Evolutionary conservation across 768 basidiomycete genomes (phyloP), one percentile per base, ranked within the genome.

Genomic region (Coprinellus micaceus): DNA sequence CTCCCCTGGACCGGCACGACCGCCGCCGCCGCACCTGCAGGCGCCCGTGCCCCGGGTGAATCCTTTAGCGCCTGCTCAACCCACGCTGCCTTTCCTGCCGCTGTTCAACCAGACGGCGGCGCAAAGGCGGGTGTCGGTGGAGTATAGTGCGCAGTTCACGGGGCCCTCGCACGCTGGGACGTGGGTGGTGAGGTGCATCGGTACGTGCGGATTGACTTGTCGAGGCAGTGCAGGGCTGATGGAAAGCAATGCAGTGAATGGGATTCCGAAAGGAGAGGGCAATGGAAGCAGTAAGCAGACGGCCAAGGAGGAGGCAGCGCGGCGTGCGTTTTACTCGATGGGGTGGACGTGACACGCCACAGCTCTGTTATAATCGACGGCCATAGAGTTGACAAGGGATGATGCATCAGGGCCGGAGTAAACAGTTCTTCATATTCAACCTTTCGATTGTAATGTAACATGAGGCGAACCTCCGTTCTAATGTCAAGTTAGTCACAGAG

Each of bases 231-330:
- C 29, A 21, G 26, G 52, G 37, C 52, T n/a, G 53, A 41, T 39
- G 41, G 29, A 61, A 37, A 37, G 25, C 45, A 22, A 67, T 53
- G 26, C 57, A 89, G 89, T 88, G 50, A 86, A 89, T 61, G 86
- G 86, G 1, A 82, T 88, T 56, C 73, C 74, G 63, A 88, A 83
- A 63, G 89, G 89, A 11, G 69, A 74, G 48, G 89, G 89, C 1
- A 68, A 66, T n/a, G 86, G 87, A 26, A 73, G 76, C 52, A 86
- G 76, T 67, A 91, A 91, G 68, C 88, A 91, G 64, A 69, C 81
- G 1, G 89, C 89, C 6, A 91, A 89, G 67, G 89, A 91, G 63
- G 85, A 86, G 54, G 89, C 89, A 0, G 88, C 89, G 17, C 77
- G 81, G 56, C 74, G 82, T 61, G 89, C 89, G 9, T 89, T 82